Evolutionary conservation across 202 grass and related monocot genomes (phyloP).

Genomic region (Panicum hallii): DNA sequence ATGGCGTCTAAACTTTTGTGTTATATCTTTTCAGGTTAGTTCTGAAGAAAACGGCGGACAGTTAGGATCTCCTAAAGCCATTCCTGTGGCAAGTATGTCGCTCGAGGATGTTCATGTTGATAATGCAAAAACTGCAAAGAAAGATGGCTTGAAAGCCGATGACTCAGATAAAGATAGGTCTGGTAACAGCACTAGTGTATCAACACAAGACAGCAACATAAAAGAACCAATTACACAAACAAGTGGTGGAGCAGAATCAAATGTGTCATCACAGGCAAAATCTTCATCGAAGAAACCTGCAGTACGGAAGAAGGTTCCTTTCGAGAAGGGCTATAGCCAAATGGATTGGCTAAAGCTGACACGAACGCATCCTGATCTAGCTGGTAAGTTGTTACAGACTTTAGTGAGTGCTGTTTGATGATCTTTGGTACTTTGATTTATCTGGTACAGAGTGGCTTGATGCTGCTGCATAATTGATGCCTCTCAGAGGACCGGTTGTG

Average conservation of each 20-base stretch:
- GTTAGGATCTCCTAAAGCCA: constrained; percentile 71
- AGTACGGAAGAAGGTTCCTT: constrained; percentile 76
- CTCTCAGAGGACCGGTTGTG: not conserved
- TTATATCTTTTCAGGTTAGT: constrained; percentile 52
- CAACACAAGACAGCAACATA: not conserved
- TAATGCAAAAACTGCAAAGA: constrained; percentile 28
- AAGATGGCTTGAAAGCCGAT: constrained; percentile 31
- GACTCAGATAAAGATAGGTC: constrained; percentile 28
- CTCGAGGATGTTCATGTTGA: constrained; percentile 51
- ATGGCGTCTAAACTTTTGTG: not conserved
- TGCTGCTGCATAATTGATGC: constrained; percentile 3
- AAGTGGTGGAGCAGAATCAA: constrained; percentile 34
- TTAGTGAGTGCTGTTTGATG: constrained; percentile 17
- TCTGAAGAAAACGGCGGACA: constrained; percentile 50
- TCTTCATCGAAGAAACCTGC: constrained; percentile 62
- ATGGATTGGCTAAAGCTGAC: constrained; percentile 96
- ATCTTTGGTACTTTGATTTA: constrained; percentile 12
- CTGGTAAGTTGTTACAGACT: constrained; percentile 55
- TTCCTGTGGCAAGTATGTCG: constrained; percentile 60
- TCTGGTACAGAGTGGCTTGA: not conserved
- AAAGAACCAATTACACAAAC: constrained; percentile 37
- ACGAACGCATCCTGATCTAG: constrained; percentile 81
- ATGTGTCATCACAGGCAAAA: constrained; percentile 52
- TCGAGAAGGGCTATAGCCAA: constrained; percentile 89
- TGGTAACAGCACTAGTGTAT: constrained; percentile 12